A percentile compares a stretch with the other conserved stretches of the same genome.
phyloP scores from a whole-genome alignment of 768 basidiomycete species.

The Boletus rubescentipes region DNA sequence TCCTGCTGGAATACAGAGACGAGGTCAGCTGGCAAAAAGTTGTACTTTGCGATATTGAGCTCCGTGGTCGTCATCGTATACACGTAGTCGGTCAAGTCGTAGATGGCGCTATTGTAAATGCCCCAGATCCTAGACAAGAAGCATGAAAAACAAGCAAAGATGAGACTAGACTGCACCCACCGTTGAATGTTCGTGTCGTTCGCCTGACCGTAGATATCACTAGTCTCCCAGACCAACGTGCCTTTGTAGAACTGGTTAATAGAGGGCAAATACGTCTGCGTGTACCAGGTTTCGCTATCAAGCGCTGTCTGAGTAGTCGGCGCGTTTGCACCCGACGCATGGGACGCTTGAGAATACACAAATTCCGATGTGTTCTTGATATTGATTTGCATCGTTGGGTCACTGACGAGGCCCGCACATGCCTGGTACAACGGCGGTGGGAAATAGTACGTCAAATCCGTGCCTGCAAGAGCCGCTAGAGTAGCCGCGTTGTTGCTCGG shows the following conservation, averaged over 20 bases:
- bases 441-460: slow-evolving; percentile 64
- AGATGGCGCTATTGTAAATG: slow-evolving; percentile 56
- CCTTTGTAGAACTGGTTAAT: slow-evolving; percentile 61
- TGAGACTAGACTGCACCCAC: slow-evolving; percentile 18
- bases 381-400: slow-evolving; percentile 39
- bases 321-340: slow-evolving; percentile 53
- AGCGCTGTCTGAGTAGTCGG: slow-evolving; percentile 37
- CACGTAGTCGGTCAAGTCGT: slow-evolving; percentile 68
- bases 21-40: slow-evolving; percentile 51
- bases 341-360: slow-evolving; percentile 46
- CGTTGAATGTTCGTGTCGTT: slow-evolving; percentile 36
- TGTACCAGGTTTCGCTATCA: slow-evolving; percentile 52
- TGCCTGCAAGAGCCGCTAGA: slow-evolving; percentile 56
- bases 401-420: slow-evolving; percentile 58
- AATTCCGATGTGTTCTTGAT: slow-evolving; percentile 48
- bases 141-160: slow-evolving; percentile 8
- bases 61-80: slow-evolving; percentile 50
- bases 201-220: slow-evolving; percentile 37
- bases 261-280: slow-evolving; percentile 49
- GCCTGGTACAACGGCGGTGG: slow-evolving; percentile 57
- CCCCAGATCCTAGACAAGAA: slow-evolving; percentile 48
- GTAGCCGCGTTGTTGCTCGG: slow-evolving; percentile 48
- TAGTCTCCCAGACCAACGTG: slow-evolving; percentile 49
- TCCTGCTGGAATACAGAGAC: slow-evolving; percentile 55
- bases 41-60: slow-evolving; percentile 42